phyloP scores from a whole-genome alignment of 768 basidiomycete species.

The Pholiota molesta region DNA sequence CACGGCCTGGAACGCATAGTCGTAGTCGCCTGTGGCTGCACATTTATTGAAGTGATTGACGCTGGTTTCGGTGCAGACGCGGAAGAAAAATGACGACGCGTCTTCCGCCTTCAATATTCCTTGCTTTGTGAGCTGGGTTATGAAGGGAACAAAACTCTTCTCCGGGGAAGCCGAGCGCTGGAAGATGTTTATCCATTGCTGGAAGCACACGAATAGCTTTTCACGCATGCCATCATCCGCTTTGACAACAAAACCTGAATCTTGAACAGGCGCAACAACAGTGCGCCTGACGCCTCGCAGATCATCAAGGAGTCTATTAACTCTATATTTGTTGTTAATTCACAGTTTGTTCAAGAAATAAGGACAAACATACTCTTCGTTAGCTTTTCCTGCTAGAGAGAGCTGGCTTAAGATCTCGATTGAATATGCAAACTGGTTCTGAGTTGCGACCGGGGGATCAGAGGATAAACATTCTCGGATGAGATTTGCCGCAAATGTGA shows the following conservation, averaged over 20 bases:
- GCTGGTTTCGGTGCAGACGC: constrained; percentile 94
- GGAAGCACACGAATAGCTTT: constrained; percentile 79
- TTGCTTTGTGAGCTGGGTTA: constrained; percentile 96
- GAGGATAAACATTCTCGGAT: constrained; percentile 85
- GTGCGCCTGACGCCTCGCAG: constrained; percentile 68
- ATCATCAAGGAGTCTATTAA: constrained; percentile 77
- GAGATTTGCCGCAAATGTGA: constrained; percentile 81
- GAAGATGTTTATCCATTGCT: constrained; percentile 96
- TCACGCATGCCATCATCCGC: constrained; percentile 76
- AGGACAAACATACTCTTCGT: constrained; percentile 73
- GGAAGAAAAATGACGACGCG: constrained; percentile 96
- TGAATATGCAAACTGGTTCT: constrained; percentile 76
- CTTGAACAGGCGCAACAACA: constrained; percentile 31
- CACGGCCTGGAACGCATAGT: constrained; percentile 86
- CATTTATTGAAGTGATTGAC: constrained; percentile 87
- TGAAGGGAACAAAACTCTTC: constrained; percentile 94
- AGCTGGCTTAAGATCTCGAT: constrained; percentile 83
- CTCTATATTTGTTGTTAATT: constrained; percentile 43
- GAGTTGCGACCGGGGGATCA: constrained; percentile 80
- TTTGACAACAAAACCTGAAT: constrained; percentile 35
- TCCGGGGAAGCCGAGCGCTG: constrained; percentile 90
- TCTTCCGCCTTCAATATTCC: constrained; percentile 97
- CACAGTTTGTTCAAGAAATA: constrained; percentile 8
- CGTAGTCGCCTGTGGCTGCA: constrained; percentile 69
- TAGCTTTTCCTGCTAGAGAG: constrained; percentile 73